Conservation (phyloP, 352 stramenopile species). For the Pythium dissotocum region DNA sequence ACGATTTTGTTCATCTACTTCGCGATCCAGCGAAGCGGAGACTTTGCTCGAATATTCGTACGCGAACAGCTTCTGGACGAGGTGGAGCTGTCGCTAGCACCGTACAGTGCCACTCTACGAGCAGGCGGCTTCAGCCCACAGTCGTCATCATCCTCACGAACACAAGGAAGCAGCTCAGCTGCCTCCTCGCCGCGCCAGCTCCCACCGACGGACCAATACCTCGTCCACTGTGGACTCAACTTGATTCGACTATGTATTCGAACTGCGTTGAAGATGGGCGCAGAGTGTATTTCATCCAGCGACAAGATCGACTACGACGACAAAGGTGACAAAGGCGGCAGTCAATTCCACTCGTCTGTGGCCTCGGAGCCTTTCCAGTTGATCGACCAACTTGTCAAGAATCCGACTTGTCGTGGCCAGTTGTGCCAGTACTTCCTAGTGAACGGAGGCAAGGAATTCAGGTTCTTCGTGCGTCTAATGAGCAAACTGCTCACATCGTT, state of each 20-base stretch:
- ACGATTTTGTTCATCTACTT: slow-evolving; percentile 64
- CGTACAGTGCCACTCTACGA: slow-evolving; percentile 38
- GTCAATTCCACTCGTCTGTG: slow-evolving; percentile 26
- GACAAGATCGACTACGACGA: slow-evolving; percentile 31
- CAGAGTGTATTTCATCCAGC: slow-evolving; percentile 53
- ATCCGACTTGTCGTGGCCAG: slow-evolving; percentile 52
- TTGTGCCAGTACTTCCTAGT: slow-evolving; percentile 56
- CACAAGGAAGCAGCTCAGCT: not conserved
- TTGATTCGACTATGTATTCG: slow-evolving; percentile 56
- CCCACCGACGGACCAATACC: slow-evolving; percentile 40
- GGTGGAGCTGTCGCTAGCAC: slow-evolving; percentile 28
- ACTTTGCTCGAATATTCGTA: slow-evolving; percentile 29
- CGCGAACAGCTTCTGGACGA: slow-evolving; percentile 2
- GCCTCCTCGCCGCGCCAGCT: not conserved
- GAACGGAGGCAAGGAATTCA: slow-evolving; percentile 63
- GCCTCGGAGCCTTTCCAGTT: slow-evolving; percentile 53
- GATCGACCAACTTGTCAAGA: slow-evolving; percentile 45
- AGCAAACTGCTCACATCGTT: slow-evolving; percentile 60
- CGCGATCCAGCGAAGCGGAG: slow-evolving; percentile 45
- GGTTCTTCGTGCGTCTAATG: slow-evolving; percentile 72
- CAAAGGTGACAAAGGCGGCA: slow-evolving; percentile 21
- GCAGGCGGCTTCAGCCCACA: slow-evolving; percentile 36
- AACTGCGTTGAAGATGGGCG: slow-evolving; percentile 65
- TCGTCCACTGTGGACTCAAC: slow-evolving; percentile 64
- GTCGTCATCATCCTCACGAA: not conserved